Conservation (phyloP, 495 filamentous ascomycete genomes). For the Daldinia childiae region DNA sequence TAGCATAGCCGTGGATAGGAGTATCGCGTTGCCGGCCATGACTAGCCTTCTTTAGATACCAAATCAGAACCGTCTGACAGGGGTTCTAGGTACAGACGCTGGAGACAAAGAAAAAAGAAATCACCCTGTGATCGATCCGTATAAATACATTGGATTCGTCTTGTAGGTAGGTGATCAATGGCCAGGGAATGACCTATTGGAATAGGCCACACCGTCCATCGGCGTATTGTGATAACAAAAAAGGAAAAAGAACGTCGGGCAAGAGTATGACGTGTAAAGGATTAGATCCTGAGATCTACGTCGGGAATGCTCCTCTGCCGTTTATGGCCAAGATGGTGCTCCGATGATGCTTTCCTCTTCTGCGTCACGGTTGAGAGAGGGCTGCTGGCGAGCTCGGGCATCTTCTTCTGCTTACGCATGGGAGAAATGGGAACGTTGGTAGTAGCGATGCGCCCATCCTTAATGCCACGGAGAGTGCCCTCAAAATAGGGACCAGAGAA, state of each 20-base stretch:
- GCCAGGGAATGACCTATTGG: conserved; percentile 45
- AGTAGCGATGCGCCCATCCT: conserved; percentile 62
- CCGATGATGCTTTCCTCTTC: conserved; percentile 61
- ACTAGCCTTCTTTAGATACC: background rate
- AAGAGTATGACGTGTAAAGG: conserved; percentile 12
- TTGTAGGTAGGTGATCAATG: conserved; percentile 34
- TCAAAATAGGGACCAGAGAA: conserved; percentile 62
- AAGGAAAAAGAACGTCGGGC: conserved; percentile 21
- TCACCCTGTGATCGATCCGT: background rate
- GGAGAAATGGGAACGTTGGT: conserved; percentile 66
- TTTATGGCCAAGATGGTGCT: conserved; percentile 55
- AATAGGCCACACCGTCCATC: conserved; percentile 48
- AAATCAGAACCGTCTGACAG: background rate
- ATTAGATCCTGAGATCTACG: conserved; percentile 45
- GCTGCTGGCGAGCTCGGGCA: conserved; percentile 50
- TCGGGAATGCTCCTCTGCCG: conserved; percentile 60
- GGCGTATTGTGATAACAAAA: conserved; percentile 33
- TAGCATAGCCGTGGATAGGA: conserved; percentile 1
- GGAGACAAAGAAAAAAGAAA: conserved; percentile 2
- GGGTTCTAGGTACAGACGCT: background rate
- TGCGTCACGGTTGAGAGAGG: conserved; percentile 52
- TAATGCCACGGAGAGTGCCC: conserved; percentile 63
- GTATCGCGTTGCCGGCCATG: background rate
- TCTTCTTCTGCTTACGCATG: conserved; percentile 58
- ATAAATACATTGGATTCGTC: conserved; percentile 11